Conservation (phyloP, 768 basidiomycete species). For the Trametes cingulata region DNA sequence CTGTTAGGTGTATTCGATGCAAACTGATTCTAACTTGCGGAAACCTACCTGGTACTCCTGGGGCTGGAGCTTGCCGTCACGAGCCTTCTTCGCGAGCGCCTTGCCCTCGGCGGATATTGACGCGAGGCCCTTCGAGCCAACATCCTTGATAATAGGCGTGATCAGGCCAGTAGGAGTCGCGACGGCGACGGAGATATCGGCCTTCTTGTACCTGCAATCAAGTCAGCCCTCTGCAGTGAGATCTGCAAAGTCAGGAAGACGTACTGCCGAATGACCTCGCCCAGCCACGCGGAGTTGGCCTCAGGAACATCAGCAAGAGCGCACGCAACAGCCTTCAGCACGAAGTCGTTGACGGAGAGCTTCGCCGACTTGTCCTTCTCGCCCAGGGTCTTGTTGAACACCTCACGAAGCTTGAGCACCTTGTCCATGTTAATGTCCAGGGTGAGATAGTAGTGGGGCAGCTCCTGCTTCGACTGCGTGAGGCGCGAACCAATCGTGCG, state of each 20-base stretch:
- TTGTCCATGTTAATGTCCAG: slow-evolving; percentile 96
- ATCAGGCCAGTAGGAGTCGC: slow-evolving; percentile 95
- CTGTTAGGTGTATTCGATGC: not conserved
- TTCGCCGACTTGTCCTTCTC: slow-evolving; percentile 91
- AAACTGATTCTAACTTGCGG: not conserved
- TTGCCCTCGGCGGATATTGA: slow-evolving; percentile 93
- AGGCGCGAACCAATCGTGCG: slow-evolving; percentile 89
- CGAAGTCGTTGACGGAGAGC: slow-evolving; percentile 97
- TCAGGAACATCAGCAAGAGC: slow-evolving; percentile 95
- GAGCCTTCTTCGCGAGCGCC: slow-evolving; percentile 89
- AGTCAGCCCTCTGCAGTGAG: not conserved
- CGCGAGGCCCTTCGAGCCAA: slow-evolving; percentile 88
- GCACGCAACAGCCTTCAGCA: slow-evolving; percentile 91
- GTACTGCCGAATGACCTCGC: slow-evolving; percentile 92
- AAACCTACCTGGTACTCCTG: slow-evolving; percentile 88
- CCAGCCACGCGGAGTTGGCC: slow-evolving; percentile 97
- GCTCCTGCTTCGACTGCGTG: slow-evolving; percentile 87
- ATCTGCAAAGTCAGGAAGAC: slow-evolving; percentile 32
- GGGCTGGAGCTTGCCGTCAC: slow-evolving; percentile 94
- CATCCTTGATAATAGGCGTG: slow-evolving; percentile 96
- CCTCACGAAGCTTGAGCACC: slow-evolving; percentile 88
- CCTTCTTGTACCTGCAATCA: slow-evolving; percentile 80
- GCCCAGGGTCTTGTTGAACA: slow-evolving; percentile 88
- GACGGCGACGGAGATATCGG: slow-evolving; percentile 96
- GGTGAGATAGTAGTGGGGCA: slow-evolving; percentile 98